Percentiles rank a stretch among this genome's conserved stretches.
Conservation (phyloP, 2,329 filamentous ascomycete species). For the Hyphodiscus sp. region DNA sequence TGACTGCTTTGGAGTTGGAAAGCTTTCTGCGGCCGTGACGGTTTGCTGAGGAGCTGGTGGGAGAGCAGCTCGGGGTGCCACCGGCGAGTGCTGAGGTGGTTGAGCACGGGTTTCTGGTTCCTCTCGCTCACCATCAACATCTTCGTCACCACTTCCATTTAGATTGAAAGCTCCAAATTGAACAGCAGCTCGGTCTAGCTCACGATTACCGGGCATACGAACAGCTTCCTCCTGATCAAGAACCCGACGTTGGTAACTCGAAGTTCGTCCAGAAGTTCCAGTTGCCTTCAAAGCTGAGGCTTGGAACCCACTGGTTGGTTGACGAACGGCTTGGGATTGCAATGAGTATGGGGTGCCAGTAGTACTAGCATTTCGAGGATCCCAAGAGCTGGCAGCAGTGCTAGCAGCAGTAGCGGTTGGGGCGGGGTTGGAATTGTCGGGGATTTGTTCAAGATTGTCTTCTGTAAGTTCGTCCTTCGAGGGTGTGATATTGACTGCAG, state of each 20-base stretch:
- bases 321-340: constrained; percentile 43
- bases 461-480: constrained; percentile 81
- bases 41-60: constrained; percentile 60
- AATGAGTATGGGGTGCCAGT: constrained; percentile 61
- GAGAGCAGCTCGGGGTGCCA: constrained; percentile 78
- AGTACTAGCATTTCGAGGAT: constrained; percentile 55
- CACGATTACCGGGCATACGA: constrained; percentile 95
- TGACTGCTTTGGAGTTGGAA: constrained; percentile 38
- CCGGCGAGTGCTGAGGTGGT: constrained; percentile 86
- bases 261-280: constrained; percentile 56
- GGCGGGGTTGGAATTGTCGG: constrained; percentile 70
- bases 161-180: constrained; percentile 95
- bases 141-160: constrained; percentile 68
- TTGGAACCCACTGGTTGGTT: constrained; percentile 66
- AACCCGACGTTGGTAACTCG: constrained; percentile 78
- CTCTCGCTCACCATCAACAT: constrained; percentile 91
- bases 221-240: constrained; percentile 96
- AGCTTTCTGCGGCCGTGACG: constrained; percentile 47
- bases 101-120: constrained; percentile 92
- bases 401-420: constrained; percentile 80
- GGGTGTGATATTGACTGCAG: constrained; percentile 53
- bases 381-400: constrained; percentile 81
- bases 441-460: constrained; percentile 86
- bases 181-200: constrained; percentile 85
- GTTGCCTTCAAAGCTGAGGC: constrained; percentile 75